Conservation (phyloP, 2,329 filamentous ascomycete genomes). For the Colletotrichum graminicola region DNA sequence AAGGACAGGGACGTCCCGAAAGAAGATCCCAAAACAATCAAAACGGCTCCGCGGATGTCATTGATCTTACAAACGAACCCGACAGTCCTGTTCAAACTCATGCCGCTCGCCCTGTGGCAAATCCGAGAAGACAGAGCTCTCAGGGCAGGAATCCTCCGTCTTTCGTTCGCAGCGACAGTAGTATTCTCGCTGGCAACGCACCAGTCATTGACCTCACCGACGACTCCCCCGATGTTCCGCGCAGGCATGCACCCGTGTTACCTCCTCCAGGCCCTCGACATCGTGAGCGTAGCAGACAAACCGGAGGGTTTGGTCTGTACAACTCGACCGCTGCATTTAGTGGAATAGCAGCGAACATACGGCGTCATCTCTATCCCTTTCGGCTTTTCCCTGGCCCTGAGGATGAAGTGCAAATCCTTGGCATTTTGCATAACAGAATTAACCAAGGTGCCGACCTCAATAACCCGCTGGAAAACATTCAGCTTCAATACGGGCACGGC, state of each 20-base stretch:
- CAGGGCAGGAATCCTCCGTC: conserved; percentile 57
- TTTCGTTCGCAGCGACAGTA: conserved; percentile 60
- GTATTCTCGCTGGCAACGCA: conserved; percentile 50
- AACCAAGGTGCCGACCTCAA: conserved; percentile 32
- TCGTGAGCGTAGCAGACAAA: conserved; percentile 12
- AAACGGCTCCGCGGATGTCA: conserved; percentile 50
- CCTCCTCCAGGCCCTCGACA: conserved; percentile 43
- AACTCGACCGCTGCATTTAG: conserved; percentile 30
- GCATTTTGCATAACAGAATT: conserved; percentile 35
- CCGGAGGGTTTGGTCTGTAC: conserved; percentile 7
- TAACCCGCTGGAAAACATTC: conserved; percentile 39
- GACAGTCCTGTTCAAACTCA: conserved; percentile 56
- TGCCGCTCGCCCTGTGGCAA: conserved; percentile 44
- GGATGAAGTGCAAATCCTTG: conserved; percentile 36
- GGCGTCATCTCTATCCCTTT: conserved; percentile 32
- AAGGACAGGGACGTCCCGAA: conserved; percentile 22
- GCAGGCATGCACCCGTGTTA: conserved; percentile 19
- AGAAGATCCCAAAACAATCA: conserved; percentile 30
- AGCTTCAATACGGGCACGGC: conserved; percentile 43
- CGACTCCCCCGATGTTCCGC: conserved; percentile 54
- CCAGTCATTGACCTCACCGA: conserved; percentile 66
- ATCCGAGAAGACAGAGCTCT: conserved; percentile 58
- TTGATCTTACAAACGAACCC: conserved; percentile 64
- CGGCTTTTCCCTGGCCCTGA: conserved; percentile 31
- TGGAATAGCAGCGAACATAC: conserved; percentile 29